These are phyloP conservation scores for Clarireedia sp. DNA, from an alignment of 2,329 filamentous ascomycete species.

Conservation along the genomic window DNA sequence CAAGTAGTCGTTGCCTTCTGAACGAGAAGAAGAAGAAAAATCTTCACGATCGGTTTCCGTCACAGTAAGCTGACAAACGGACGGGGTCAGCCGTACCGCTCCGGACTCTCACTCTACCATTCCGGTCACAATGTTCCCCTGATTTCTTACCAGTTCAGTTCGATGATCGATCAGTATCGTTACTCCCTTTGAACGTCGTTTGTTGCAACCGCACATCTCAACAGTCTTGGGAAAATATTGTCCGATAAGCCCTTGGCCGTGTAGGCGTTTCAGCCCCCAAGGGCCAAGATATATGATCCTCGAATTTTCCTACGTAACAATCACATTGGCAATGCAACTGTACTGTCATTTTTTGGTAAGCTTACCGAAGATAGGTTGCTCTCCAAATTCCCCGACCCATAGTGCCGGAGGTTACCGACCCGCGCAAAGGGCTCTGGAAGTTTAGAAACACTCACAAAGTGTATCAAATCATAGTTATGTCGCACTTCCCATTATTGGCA, in stretches of 20 bases:
- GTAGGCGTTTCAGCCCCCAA: too few species aligned
- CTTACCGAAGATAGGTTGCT: neutral
- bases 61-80: neutral
- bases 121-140: neutral
- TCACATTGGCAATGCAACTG: too few species aligned
- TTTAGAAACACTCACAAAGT: too few species aligned
- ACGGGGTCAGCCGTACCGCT: neutral
- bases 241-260: too few species aligned
- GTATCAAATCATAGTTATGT: too few species aligned
- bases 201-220: neutral
- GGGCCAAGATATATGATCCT: too few species aligned
- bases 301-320: too few species aligned
- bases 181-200: neutral
- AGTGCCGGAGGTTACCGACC: neutral
- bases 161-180: neutral
- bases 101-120: neutral
- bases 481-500: too few species aligned
- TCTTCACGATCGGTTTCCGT: neutral
- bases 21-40: neutral
- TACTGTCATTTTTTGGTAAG: too few species aligned
- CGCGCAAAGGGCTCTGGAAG: neutral
- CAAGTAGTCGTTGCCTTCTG: neutral
- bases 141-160: neutral
- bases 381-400: neutral
- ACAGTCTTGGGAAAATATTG: too few species aligned